Evolutionary conservation across 495 filamentous ascomycete species (phyloP).

Genomic region (Hypoxylon perforatum): DNA sequence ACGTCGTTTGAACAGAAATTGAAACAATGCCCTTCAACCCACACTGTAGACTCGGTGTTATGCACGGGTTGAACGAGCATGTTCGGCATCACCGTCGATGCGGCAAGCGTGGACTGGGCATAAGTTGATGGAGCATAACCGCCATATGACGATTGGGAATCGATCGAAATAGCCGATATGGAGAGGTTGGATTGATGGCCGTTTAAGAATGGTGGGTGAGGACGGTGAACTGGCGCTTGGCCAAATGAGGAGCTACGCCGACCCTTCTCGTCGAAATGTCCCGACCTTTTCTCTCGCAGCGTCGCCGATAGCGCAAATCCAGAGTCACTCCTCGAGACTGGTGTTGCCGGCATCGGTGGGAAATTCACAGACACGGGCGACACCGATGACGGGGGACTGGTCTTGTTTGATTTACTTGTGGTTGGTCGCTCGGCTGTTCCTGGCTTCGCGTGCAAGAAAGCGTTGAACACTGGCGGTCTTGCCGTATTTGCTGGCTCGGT

Average conservation of each 20-base stretch:
- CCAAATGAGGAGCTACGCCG: slow-evolving; percentile 92
- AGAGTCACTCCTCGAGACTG: slow-evolving; percentile 87
- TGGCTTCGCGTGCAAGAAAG: slow-evolving; percentile 81
- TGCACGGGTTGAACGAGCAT: slow-evolving; percentile 84
- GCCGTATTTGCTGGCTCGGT: slow-evolving; percentile 63
- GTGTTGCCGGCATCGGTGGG: slow-evolving; percentile 76
- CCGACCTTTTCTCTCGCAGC: slow-evolving; percentile 91
- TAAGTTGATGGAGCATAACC: slow-evolving; percentile 95
- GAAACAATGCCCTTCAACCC: slow-evolving; percentile 95
- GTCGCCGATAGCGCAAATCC: slow-evolving; percentile 86
- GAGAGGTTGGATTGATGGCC: slow-evolving; percentile 82
- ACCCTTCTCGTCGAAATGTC: slow-evolving; percentile 87
- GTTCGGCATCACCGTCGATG: slow-evolving; percentile 97
- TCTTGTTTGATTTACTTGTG: slow-evolving; percentile 80
- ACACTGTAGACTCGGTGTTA: slow-evolving; percentile 86
- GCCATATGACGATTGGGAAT: slow-evolving; percentile 76
- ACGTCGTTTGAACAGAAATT: slow-evolving; percentile 75
- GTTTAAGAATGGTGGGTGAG: slow-evolving; percentile 85
- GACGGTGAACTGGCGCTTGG: slow-evolving; percentile 74
- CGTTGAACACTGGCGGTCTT: slow-evolving; percentile 78
- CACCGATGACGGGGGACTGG: slow-evolving; percentile 83
- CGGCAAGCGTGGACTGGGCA: slow-evolving; percentile 95
- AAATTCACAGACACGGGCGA: slow-evolving; percentile 87
- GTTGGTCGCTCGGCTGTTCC: slow-evolving; percentile 80
- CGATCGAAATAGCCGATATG: slow-evolving; percentile 82